Evolutionary conservation across 2,329 filamentous ascomycete species (phyloP).

Genomic region (Diplodia sapinea): DNA sequence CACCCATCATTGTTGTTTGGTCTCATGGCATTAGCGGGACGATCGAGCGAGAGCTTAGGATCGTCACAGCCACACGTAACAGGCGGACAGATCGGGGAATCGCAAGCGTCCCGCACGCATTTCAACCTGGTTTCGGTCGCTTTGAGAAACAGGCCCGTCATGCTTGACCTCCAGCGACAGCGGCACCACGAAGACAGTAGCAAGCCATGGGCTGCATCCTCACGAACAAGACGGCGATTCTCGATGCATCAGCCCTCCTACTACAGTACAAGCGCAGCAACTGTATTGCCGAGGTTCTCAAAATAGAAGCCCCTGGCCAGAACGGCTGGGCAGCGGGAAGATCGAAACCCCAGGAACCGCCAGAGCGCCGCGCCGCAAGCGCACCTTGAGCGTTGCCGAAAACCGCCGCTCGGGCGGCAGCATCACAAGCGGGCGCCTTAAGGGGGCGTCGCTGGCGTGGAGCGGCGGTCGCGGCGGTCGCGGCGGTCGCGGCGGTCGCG

Average conservation of each 20-base stretch:
- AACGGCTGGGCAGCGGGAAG: constrained; percentile 13
- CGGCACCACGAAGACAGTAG: not conserved
- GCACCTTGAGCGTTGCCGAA: too few relatives aligned
- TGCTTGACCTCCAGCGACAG: not conserved
- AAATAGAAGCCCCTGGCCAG: constrained; percentile 16
- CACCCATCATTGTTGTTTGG: not conserved
- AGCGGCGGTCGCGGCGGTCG: too few relatives aligned
- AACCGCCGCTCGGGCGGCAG: not conserved
- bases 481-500: not conserved
- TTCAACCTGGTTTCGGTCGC: constrained; percentile 1
- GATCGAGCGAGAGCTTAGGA: not conserved
- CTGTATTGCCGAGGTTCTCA: constrained; percentile 2
- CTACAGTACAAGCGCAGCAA: not conserved
- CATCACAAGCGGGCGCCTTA: not conserved
- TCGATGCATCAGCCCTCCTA: constrained; percentile 9
- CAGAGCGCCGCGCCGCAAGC: not conserved
- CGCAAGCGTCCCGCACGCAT: not conserved
- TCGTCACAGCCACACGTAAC: constrained; percentile 11
- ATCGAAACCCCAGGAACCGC: constrained; percentile 12
- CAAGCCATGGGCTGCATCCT: not conserved
- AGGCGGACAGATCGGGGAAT: constrained; percentile 9
- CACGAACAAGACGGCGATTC: not conserved
- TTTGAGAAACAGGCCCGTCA: constrained; percentile 8
- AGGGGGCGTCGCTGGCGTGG: not conserved
- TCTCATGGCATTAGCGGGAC: not conserved